A percentile compares a stretch with the other conserved stretches of the same genome.
These are phyloP conservation scores for Wickerhamomyces silvicola DNA, from an alignment of 805 yeast genomes.

Conservation along the genomic window DNA sequence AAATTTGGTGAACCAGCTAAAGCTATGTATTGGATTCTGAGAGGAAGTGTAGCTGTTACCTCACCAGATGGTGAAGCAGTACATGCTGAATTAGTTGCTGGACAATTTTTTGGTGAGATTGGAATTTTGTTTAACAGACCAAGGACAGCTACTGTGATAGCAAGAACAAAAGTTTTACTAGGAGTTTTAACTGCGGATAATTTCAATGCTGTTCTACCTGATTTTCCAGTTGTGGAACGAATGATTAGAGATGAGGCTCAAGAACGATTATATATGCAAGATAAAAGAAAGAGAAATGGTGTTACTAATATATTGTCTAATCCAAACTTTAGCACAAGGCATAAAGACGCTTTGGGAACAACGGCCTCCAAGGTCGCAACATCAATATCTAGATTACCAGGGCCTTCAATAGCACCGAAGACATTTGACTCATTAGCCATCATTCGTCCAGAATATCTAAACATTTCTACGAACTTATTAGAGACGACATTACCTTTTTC, in stretches of 20 bases:
- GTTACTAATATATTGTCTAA: conserved; percentile 24
- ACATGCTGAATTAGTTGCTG: conserved; percentile 63
- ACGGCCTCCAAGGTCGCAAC: conserved; percentile 26
- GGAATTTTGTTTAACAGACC: conserved; percentile 73
- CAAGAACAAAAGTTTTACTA: conserved; percentile 56
- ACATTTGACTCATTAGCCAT: conserved; percentile 10
- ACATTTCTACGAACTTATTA: background rate
- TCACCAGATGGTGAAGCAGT: conserved; percentile 72
- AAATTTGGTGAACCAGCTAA: conserved; percentile 67
- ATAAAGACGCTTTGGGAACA: conserved; percentile 9
- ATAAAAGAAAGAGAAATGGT: conserved; percentile 46
- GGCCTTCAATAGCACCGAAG: conserved; percentile 33
- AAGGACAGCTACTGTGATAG: conserved; percentile 72
- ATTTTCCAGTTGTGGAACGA: conserved; percentile 60
- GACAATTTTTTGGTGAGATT: conserved; percentile 73
- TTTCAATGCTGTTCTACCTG: conserved; percentile 50
- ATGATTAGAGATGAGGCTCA: conserved; percentile 74
- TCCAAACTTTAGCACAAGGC: conserved; percentile 1
- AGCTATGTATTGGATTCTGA: conserved; percentile 74
- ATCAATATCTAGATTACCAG: conserved; percentile 30
- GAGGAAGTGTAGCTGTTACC: conserved; percentile 72
- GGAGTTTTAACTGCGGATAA: conserved; percentile 66
- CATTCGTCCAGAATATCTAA: conserved; percentile 1
- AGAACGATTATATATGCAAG: conserved; percentile 66
- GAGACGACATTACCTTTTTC: background rate